A percentile compares a stretch with the other conserved stretches of the same genome.
Evolutionary conservation across 306 rosid genomes (phyloP).

Genomic region (Cyamopsis tetragonoloba): DNA sequence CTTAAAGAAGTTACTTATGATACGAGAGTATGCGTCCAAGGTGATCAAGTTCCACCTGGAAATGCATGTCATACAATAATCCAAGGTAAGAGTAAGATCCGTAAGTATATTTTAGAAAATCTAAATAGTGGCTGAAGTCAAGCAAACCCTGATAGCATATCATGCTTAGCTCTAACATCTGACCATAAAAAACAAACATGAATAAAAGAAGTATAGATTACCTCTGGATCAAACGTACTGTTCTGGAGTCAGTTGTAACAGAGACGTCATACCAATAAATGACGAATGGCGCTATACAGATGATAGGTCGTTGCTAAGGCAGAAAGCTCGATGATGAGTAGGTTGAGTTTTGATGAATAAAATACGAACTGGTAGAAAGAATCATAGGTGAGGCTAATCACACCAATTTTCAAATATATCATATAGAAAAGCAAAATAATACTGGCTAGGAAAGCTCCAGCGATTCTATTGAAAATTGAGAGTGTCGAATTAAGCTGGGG

Average conservation of each 20-base stretch:
- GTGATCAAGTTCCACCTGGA: conserved; percentile 75
- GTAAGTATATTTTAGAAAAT: not conserved
- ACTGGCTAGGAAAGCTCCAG: conserved; percentile 30
- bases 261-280: conserved; percentile 49
- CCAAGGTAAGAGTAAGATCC: not conserved
- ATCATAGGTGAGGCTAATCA: conserved; percentile 36
- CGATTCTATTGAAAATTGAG: conserved; percentile 44
- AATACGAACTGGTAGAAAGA: conserved; percentile 38
- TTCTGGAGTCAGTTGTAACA: conserved; percentile 53
- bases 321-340: conserved; percentile 40
- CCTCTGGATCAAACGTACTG: conserved; percentile 69
- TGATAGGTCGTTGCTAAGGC: conserved; percentile 45
- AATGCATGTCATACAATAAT: conserved; percentile 8
- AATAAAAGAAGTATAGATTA: conserved; percentile 25
- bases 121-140: conserved; percentile 11
- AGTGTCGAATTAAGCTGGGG: conserved; percentile 43
- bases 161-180: not conserved
- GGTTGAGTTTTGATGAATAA: conserved; percentile 42
- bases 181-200: not conserved
- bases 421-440: conserved; percentile 29
- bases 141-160: not conserved
- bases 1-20: conserved; percentile 48
- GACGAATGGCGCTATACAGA: conserved; percentile 33
- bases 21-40: conserved; percentile 66
- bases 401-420: conserved; percentile 31